Evolutionary conservation across 257 asterid species (phyloP), one percentile per base, ranked within the genome.

Genomic region (Verbascum thapsus): DNA sequence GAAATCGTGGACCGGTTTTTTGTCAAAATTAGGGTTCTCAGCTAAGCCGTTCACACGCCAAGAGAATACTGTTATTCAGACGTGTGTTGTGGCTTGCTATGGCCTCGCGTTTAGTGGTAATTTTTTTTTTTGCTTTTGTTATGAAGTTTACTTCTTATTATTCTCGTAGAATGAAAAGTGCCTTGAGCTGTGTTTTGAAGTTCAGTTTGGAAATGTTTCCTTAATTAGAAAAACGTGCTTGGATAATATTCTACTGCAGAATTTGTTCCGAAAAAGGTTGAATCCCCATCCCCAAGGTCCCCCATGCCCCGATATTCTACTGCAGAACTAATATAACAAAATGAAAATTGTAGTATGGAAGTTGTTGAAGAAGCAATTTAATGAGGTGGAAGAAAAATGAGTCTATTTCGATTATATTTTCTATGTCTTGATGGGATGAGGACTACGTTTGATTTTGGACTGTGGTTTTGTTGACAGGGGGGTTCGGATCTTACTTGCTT

Each of bases 21-120:
- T 78, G 37, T 74, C 91, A 53, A 85, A 73, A 72, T 72, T 92
- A 1, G 97, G 97, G 0, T 66, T 80, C 57, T 63, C 80, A 34
- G 71, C 58, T 32, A 56, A 47, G 10, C 97, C 98, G 1, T 92
- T 92, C 48, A 86, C 96, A 53, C 85, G 84, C 61, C 98, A 92
- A 62, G 98, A 92, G 81, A 88, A 88, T 52, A 91, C 98, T 8
- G 98, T 88, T 38, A 88, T 88, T 63, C 98, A 91, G 70, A 91
- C 98, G 15, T 91, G 98, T 60, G 96, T 91, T 22, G 98, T 91
- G 70, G 98, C 97, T 71, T 91, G 96, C 68, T 92, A 86, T 61
- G 98, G 98, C 42, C 96, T 92, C 61, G 95, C 97, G 58, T 86
- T 83, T 74, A 88, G 97, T 47, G 98, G 98, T 92, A 73, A 67